Base-by-base conservation (phyloP, 768 basidiomycete species). In the Lactarius hengduanensis region DNA sequence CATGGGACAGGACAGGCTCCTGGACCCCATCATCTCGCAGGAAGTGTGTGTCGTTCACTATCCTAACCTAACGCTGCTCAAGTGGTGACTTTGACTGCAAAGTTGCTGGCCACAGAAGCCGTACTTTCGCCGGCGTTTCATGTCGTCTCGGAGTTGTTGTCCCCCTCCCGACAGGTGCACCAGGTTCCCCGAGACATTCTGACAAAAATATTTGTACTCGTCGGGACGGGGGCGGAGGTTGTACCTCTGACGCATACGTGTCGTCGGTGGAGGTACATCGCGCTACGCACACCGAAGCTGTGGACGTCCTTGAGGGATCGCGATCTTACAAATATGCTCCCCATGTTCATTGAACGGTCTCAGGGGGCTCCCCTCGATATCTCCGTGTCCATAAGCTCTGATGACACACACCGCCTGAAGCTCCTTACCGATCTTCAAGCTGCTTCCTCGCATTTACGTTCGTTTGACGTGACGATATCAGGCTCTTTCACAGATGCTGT, bases 41-140 rank as follows among this genome's bases (percentile, higher is more conserved):
- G 54, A 61, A 61, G 64, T 61, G 54, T 57, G 54, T 55, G 54
- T 65, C 59, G 16, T 54, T 64, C 38, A 16, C 50, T 20, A 22
- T 55, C 59, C 26, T 32, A 11, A 40, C 59, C 26, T 32, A 11
- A 40, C 26, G 5, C 36, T 65, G 50, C 63, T 59, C 32, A 57
- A 22, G 41, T 41, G 16, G 41, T 45, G 34, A 36, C 40, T 50
- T 57, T 36, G 34, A 26, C 45, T 20, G 10, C 28, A 18, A 64
- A 64, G 59, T 38, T 61, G 50, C 28, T 61, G 32, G 59, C 64
- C 7, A 43, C 53, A 26, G 59, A 65, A 26, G 59, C 59, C 6
- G 40, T 65, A 54, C 59, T 65, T 36, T 26, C 43, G 22, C 64
- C 64, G 32, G 59, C 64, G 30, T 59, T 64, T 55, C 57, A n/a